Conservation (phyloP, 768 basidiomycete species). For the Crepidotus variabilis region DNA sequence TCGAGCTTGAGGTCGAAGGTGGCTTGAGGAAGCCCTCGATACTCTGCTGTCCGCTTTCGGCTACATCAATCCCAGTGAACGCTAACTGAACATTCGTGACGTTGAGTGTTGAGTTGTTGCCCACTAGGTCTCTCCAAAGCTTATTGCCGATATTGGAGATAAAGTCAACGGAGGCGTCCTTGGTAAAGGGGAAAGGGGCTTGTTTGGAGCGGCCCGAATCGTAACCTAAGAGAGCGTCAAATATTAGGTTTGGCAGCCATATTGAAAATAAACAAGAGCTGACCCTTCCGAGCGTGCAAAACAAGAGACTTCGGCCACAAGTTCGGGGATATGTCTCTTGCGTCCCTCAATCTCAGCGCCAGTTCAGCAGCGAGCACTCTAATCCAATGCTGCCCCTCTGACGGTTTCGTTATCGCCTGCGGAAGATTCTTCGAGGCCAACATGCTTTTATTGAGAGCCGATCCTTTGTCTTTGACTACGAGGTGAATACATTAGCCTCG, state of each 20-base stretch:
- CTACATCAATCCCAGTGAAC: conserved; percentile 73
- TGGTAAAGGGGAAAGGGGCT: conserved; percentile 80
- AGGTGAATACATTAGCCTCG: conserved; percentile 7
- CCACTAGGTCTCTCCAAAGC: conserved; percentile 87
- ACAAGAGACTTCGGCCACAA: conserved; percentile 93
- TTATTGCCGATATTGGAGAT: conserved; percentile 74
- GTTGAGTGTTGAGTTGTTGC: conserved; percentile 49
- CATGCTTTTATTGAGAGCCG: conserved; percentile 85
- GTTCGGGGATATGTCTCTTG: conserved; percentile 64
- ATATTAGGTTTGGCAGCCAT: conserved; percentile 2
- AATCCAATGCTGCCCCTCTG: conserved; percentile 88
- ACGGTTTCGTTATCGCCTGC: conserved; percentile 64
- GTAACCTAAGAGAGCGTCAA: conserved; percentile 41
- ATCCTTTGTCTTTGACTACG: conserved; percentile 79
- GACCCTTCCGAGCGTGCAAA: conserved; percentile 70
- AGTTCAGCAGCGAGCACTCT: conserved; percentile 89
- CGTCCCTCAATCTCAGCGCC: conserved; percentile 79
- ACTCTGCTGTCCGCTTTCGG: conserved; percentile 76
- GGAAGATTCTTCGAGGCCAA: conserved; percentile 93
- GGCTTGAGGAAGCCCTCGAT: conserved; percentile 84
- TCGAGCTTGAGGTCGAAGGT: conserved; percentile 27
- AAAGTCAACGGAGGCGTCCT: conserved; percentile 68
- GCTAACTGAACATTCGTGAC: conserved; percentile 70
- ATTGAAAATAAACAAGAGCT: conserved; percentile 12
- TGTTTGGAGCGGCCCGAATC: conserved; percentile 76